phyloP scores from a whole-genome alignment of 1,284 basidiomycete species.

The Xerocomus cyaneibrunnescens region DNA sequence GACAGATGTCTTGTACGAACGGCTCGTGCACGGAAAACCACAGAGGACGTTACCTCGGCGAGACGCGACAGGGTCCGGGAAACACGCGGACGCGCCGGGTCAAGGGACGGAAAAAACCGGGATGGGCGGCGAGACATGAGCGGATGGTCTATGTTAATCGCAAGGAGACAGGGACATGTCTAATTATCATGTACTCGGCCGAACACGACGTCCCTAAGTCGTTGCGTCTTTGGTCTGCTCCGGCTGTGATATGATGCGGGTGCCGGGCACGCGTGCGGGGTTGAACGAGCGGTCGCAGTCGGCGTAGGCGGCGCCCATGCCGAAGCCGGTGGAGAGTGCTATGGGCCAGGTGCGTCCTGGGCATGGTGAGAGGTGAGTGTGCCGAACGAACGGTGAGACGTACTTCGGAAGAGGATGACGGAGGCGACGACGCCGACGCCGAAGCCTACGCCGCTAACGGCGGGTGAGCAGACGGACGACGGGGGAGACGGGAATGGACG shows the following conservation, averaged over 20 bases:
- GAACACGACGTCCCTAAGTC: too few species aligned
- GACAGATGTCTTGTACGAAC: slow-evolving; percentile 64
- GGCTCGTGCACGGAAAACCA: slow-evolving; percentile 60
- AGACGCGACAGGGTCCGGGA: not conserved
- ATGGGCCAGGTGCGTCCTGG: slow-evolving; percentile 96
- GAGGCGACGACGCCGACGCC: slow-evolving; percentile 92
- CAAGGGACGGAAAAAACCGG: slow-evolving; percentile 23
- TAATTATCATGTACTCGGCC: slow-evolving; percentile 5
- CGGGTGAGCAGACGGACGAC: slow-evolving; percentile 18
- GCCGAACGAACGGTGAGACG: slow-evolving; percentile 40
- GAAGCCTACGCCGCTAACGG: slow-evolving; percentile 87
- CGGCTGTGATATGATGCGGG: slow-evolving; percentile 61
- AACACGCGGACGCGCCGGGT: not conserved
- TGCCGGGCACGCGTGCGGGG: slow-evolving; percentile 89
- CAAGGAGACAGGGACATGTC: not conserved
- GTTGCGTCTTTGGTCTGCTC: slow-evolving; percentile 27
- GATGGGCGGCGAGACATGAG: slow-evolving; percentile 5
- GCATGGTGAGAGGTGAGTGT: slow-evolving; percentile 10
- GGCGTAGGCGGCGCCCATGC: slow-evolving; percentile 85
- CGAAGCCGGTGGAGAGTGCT: slow-evolving; percentile 90
- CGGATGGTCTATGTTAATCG: slow-evolving; percentile 11
- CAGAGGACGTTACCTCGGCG: slow-evolving; percentile 41
- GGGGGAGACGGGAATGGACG: slow-evolving; percentile 27
- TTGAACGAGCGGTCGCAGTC: slow-evolving; percentile 98
- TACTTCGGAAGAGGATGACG: slow-evolving; percentile 93